Evolutionary conservation across 768 basidiomycete genomes (phyloP).

Genomic region (Kwoniella sp.): DNA sequence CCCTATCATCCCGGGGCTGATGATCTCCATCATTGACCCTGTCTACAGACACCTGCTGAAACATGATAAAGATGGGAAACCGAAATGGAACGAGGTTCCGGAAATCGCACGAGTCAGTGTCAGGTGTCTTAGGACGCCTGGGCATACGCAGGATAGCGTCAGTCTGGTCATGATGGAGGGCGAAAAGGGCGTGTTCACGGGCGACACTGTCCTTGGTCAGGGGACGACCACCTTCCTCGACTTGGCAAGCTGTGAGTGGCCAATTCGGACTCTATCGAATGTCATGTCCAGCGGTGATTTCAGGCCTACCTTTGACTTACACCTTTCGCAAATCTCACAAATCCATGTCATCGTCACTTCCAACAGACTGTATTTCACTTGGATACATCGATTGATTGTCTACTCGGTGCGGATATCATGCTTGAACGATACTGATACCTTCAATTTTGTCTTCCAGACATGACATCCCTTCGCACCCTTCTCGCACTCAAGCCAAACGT

Average conservation of each 20-base stretch:
- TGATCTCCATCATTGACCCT: slow-evolving; percentile 50
- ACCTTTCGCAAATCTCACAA: too few relatives aligned
- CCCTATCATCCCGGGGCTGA: slow-evolving; percentile 48
- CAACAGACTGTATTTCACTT: too few relatives aligned
- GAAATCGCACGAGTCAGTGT: slow-evolving; percentile 57
- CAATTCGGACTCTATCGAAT: too few relatives aligned
- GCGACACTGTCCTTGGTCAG: slow-evolving; percentile 86
- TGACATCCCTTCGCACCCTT: slow-evolving; percentile 48
- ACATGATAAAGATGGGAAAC: slow-evolving; percentile 43
- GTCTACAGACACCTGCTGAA: slow-evolving; percentile 42
- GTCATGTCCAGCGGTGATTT: too few relatives aligned
- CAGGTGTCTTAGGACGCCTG: slow-evolving; percentile 78
- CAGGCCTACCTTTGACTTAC: too few relatives aligned
- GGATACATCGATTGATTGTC: neutral
- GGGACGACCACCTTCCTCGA: slow-evolving; percentile 89
- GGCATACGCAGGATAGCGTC: slow-evolving; percentile 86
- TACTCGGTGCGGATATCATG: too few relatives aligned
- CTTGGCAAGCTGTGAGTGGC: slow-evolving; percentile 62
- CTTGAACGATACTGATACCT: too few relatives aligned
- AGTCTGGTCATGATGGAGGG: slow-evolving; percentile 66
- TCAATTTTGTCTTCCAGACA: slow-evolving; percentile 30
- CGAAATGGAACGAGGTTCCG: slow-evolving; percentile 46
- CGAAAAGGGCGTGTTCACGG: slow-evolving; percentile 80
- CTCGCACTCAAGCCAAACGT: slow-evolving; percentile 41
- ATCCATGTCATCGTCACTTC: too few relatives aligned